Base-by-base conservation (phyloP, 129 eudicot species). In the Tagetes erecta region DNA sequence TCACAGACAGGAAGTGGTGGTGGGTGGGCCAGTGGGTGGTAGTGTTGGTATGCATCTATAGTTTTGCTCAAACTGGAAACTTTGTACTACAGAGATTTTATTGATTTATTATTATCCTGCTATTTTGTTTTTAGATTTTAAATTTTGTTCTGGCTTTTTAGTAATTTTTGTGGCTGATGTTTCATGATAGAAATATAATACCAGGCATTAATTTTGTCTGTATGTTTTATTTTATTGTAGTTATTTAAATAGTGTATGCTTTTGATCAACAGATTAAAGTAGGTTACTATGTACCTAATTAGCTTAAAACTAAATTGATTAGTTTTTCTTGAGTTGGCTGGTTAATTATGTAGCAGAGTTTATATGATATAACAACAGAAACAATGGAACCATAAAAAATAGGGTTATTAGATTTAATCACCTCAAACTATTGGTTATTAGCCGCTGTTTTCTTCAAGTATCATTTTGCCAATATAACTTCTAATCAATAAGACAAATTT, bases 21-120 rank as follows among this genome's bases (percentile, higher is more conserved):
- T 3, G 81, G 88, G 47, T 68, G 85, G 73, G 65, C 69, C 52
- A 72, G 64, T 58, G 83, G 77, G 63, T 73, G 81, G 78, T 73
- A 83, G 81, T 13, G 14, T 78, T 36, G 71, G 8, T 65, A 13
- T 55, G 59, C 78, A 33, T 67, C 49, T 55, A 47, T 67, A 38
- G 59, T 59, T 47, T 46, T 30, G 44, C 55, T 14, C 60, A 34
- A 77, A 57, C 39, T 59, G 53, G 59, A 27, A 37, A 70, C 42
- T 30, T 57, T 53, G 68, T 53, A 73, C 60, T 57, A 58, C 46
- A 33, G 55, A 67, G 53, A 72, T 64, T 62, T 6, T 71, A 36
- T 35, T 70, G 34, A 35, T 70, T 73, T 70, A 3, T 49, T 20
- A 20, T 20, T 20, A 36, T 59, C 42, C 8, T 60, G 30, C 60